These are phyloP conservation scores for Debaryomycetaceae sp. DNA, from an alignment of 1,139 yeast genomes.

Conservation along the genomic window DNA sequence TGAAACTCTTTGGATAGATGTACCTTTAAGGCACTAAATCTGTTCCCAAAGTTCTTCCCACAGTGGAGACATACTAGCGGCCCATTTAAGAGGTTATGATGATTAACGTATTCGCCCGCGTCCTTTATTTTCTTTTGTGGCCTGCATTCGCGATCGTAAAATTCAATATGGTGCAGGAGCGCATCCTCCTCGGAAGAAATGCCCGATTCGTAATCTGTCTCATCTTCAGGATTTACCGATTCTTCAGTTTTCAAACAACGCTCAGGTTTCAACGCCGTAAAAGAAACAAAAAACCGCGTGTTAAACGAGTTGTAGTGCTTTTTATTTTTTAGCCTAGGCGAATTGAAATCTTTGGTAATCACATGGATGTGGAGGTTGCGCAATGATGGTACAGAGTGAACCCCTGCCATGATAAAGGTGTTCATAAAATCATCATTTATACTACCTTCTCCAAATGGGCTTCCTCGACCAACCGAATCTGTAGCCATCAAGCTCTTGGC, in stretches of 20 bases:
- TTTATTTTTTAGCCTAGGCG: constrained; percentile 52
- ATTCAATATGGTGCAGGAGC: too few relatives aligned
- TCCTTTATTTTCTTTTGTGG: too few relatives aligned
- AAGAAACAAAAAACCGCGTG: constrained; percentile 58
- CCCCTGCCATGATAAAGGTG: constrained; percentile 51
- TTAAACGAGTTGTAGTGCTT: constrained; percentile 72
- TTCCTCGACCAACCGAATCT: constrained; percentile 19
- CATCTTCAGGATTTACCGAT: constrained; percentile 8
- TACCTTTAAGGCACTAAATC: constrained; percentile 42
- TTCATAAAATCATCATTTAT: constrained; percentile 18
- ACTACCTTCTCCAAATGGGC: constrained; percentile 9
- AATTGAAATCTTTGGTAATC: constrained; percentile 58
- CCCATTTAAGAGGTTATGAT: constrained; percentile 3
- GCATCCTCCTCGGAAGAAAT: too few relatives aligned
- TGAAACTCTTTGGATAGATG: constrained; percentile 46
- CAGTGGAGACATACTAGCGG: constrained; percentile 53
- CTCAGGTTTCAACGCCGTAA: too few relatives aligned
- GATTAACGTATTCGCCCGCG: too few relatives aligned
- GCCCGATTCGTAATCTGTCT: constrained; percentile 9
- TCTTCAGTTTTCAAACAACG: too few relatives aligned
- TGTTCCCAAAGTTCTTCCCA: constrained; percentile 37
- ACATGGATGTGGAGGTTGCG: constrained; percentile 70
- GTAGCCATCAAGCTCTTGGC: constrained; percentile 38
- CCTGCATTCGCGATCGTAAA: too few relatives aligned
- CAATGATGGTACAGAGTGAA: constrained; percentile 71